Base-by-base conservation (phyloP, 257 asterid species). In the Nemophila menziesii region DNA sequence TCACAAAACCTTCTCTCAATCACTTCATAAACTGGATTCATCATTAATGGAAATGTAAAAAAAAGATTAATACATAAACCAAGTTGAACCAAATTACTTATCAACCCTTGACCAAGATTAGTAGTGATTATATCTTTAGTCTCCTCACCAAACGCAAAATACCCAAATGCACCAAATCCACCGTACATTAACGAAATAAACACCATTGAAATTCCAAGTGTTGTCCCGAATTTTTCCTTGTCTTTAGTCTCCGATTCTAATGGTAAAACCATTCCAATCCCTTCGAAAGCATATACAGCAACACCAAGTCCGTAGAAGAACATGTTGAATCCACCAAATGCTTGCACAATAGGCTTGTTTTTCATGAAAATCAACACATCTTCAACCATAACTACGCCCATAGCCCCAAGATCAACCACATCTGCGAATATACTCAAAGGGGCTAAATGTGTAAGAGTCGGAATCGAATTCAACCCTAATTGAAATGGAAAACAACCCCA, bases 21-120 rank as follows among this genome's bases (percentile, higher is more conserved):
- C 42, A 86, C 87, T 48, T 86, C 97, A 47, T 74, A 82, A 16
- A 86, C 94, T 0, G 97, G 94, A 56, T 86, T 77, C 94, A 86
- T 86, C 97, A 86, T 82, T 64, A 75, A 41, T 0, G 97, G 94
- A 33, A 82, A 75, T 0, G 92, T 66, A 17, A 82, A 66, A 70
- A 86, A 86, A 40, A 82, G 55, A 55, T 86, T 86, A 4, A 82
- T 51, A 34, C 78, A 63, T 10, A 86, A 70, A 7, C 93, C 93
- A 9, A 82, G 29, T 66, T 82, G 94, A 16, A 86, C 93, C 27
- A 79, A 8, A 6, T 58, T 67, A 45, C 92, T 82, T 51, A 86
- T 4, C 33, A 68, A 1, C 9, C 94, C 94, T 26, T 43, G 68
- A 10, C 93, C 94, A 68, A 86, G 73, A 67, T 86, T 86, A 11